Conservation (phyloP, 306 rosid species). For the Sesbania bispinosa region DNA sequence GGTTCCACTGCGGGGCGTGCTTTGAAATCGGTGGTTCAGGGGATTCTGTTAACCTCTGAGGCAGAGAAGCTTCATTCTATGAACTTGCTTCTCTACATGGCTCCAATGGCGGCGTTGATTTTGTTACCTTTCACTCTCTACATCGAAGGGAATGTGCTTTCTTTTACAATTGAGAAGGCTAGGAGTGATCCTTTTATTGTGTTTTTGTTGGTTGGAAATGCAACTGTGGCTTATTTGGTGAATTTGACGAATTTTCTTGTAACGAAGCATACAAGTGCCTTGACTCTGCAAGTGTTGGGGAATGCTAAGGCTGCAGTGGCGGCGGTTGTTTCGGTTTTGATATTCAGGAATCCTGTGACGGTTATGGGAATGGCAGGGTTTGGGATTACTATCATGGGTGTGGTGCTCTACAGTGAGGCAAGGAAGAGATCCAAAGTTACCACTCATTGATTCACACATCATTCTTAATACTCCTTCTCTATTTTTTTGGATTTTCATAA, state of each 20-base stretch:
- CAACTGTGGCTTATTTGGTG: conserved; percentile 81
- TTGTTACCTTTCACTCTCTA: conserved; percentile 68
- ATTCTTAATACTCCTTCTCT: no score
- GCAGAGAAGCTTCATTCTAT: conserved; percentile 86
- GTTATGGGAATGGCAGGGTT: conserved; percentile 79
- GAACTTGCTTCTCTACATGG: conserved; percentile 81
- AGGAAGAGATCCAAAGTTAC: conserved; percentile 71
- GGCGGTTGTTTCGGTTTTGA: conserved; percentile 79
- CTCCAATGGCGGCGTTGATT: conserved; percentile 74
- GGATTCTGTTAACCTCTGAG: conserved; percentile 61
- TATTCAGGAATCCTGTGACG: conserved; percentile 76
- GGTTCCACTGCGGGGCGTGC: conserved; percentile 89
- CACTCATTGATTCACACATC: no score
- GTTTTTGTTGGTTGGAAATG: conserved; percentile 65
- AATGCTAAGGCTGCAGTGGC: conserved; percentile 87
- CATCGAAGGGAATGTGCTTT: conserved; percentile 72
- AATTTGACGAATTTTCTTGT: conserved; percentile 80
- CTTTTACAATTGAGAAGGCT: conserved; percentile 49
- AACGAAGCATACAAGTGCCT: conserved; percentile 80
- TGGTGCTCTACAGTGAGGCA: conserved; percentile 83
- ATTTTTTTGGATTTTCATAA: background rate
- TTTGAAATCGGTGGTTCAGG: conserved; percentile 79
- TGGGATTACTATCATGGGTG: conserved; percentile 70
- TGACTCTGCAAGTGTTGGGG: conserved; percentile 81
- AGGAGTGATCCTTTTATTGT: conserved; percentile 50